Evolutionary conservation across 805 yeast genomes (phyloP).

Genomic region (Suhomyces sp.): DNA sequence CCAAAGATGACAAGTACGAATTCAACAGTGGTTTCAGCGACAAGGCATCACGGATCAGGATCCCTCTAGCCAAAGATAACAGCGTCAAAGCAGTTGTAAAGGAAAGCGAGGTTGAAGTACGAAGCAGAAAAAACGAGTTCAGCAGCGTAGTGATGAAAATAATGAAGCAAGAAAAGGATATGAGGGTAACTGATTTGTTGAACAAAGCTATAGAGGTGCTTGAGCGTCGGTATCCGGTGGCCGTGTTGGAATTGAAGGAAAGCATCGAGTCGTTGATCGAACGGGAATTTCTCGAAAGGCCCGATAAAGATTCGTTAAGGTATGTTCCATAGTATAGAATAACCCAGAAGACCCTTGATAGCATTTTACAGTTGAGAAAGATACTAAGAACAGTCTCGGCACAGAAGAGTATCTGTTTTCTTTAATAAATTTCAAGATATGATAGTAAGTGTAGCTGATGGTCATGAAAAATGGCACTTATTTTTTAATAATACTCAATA

Average conservation of each 20-base stretch:
- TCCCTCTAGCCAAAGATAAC: conserved; percentile 27
- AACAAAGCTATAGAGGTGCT: conserved; percentile 19
- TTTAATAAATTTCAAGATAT: too few relatives aligned
- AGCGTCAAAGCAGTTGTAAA: conserved; percentile 6
- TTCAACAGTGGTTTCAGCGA: conserved; percentile 28
- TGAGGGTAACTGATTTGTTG: conserved; percentile 28
- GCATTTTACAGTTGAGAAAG: background rate
- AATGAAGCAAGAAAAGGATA: conserved; percentile 27
- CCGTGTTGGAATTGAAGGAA: conserved; percentile 28
- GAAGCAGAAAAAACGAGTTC: conserved; percentile 28
- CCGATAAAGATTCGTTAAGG: conserved; percentile 16
- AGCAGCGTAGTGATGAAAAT: conserved; percentile 26
- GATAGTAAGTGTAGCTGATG: background rate
- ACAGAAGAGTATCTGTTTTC: too few relatives aligned
- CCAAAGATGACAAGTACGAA: conserved; percentile 8
- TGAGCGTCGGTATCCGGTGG: conserved; percentile 24
- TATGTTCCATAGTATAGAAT: conserved; percentile 12
- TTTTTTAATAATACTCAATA: too few relatives aligned
- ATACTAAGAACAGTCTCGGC: background rate
- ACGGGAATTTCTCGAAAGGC: conserved; percentile 31
- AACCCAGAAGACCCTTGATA: background rate
- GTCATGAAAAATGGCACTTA: too few relatives aligned
- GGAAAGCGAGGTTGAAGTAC: conserved; percentile 8
- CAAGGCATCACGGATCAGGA: conserved; percentile 22
- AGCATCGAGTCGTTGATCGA: conserved; percentile 34